These are phyloP conservation scores for Puccinia brachypodii DNA, from an alignment of 1,284 basidiomycete species.

Conservation along the genomic window DNA sequence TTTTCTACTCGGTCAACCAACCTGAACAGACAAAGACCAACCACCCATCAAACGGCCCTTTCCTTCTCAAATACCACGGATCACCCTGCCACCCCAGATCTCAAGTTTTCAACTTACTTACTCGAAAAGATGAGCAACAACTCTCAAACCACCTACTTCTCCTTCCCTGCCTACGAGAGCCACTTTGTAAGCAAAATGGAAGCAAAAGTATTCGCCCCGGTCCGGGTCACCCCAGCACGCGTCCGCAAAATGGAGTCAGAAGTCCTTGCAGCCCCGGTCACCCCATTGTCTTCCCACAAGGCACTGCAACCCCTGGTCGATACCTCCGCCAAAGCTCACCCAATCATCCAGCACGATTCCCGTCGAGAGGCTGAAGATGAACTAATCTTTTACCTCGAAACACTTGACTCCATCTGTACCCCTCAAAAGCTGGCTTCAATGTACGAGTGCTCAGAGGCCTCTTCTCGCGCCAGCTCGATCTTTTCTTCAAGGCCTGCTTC, in stretches of 20 bases:
- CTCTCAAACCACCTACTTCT: background rate
- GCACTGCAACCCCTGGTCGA: background rate
- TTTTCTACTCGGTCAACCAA: too few relatives aligned
- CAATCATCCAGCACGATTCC: background rate
- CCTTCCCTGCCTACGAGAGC: constrained; percentile 5
- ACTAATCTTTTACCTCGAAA: background rate
- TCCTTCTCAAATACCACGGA: too few relatives aligned
- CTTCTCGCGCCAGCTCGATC: background rate
- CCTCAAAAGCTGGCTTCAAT: background rate
- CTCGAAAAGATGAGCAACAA: background rate
- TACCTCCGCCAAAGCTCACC: background rate
- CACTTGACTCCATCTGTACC: background rate
- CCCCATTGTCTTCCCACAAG: background rate
- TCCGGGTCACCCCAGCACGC: background rate
- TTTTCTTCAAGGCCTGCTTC: background rate
- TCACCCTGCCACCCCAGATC: too few relatives aligned
- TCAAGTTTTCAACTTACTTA: background rate
- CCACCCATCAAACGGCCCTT: too few relatives aligned
- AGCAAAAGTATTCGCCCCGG: background rate
- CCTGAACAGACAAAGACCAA: too few relatives aligned
- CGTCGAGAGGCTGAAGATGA: background rate
- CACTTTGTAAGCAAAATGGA: background rate
- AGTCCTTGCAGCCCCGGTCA: too few relatives aligned
- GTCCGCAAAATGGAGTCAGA: too few relatives aligned
- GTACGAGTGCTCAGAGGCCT: background rate